phyloP scores from a whole-genome alignment of 2,329 filamentous ascomycete genomes.

The Sporothrix pallida region DNA sequence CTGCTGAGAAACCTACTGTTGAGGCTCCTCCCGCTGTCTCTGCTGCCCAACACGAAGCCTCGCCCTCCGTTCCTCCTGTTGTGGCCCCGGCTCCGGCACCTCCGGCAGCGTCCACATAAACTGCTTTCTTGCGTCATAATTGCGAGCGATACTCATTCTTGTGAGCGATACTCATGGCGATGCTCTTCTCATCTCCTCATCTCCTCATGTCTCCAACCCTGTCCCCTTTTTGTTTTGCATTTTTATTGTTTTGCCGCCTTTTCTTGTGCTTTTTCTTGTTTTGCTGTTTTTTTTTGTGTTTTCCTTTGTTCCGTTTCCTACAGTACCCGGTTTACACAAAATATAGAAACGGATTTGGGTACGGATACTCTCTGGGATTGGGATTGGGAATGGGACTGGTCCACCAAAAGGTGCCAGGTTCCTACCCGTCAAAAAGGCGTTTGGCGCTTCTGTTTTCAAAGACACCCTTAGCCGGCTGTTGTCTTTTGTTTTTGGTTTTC shows the following conservation, averaged over 20 bases:
- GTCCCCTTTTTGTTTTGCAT: neutral
- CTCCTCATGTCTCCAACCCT: neutral
- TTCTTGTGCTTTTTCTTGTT: neutral
- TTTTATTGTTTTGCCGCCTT: neutral
- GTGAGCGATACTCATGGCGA: too few relatives aligned
- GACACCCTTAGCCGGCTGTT: neutral
- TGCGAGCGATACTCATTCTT: too few relatives aligned
- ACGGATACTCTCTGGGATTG: neutral
- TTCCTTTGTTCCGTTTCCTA: slow-evolving; percentile 4
- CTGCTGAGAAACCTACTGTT: too few relatives aligned
- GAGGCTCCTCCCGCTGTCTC: too few relatives aligned
- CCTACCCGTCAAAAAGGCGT: slow-evolving; percentile 17
- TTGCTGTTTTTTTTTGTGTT: slow-evolving; percentile 1
- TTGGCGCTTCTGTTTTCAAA: slow-evolving; percentile 18
- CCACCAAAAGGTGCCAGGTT: neutral
- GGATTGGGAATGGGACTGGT: neutral
- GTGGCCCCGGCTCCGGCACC: neutral
- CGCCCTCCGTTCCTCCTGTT: too few relatives aligned
- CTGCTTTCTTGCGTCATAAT: neutral
- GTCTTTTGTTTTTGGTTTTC: neutral
- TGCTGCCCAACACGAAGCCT: too few relatives aligned
- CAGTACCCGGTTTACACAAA: slow-evolving; percentile 16
- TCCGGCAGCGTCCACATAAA: neutral
- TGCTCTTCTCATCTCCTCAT: neutral
- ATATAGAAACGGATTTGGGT: slow-evolving; percentile 18